A percentile compares a stretch with the other conserved stretches of the same genome.
Conservation (phyloP, 345 rosid genomes). For the Jatropha curcas region DNA sequence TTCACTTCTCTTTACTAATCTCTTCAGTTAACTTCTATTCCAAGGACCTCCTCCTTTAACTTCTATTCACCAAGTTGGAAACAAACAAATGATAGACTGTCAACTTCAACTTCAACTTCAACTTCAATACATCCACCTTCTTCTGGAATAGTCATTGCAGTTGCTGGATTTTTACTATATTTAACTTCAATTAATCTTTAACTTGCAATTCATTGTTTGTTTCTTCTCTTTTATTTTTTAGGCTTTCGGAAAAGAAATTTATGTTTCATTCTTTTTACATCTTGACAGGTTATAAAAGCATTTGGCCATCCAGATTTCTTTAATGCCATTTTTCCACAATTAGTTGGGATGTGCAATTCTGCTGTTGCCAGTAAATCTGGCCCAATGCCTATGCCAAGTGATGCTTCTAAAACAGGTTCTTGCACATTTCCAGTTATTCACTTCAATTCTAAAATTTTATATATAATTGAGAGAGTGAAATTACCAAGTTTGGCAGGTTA, state of each 20-base stretch:
- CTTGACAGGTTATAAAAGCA: conserved; percentile 72
- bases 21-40: background rate
- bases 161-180: conserved; percentile 1
- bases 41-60: background rate
- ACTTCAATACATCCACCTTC: background rate
- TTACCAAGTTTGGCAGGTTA: too few species aligned
- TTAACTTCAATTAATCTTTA: background rate
- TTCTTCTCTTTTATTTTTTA: background rate
- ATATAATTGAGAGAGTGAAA: background rate
- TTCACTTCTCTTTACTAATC: background rate
- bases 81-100: background rate
- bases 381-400: conserved; percentile 43
- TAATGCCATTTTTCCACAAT: conserved; percentile 59
- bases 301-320: conserved; percentile 77
- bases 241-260: background rate
- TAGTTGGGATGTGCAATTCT: conserved; percentile 65
- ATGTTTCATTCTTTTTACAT: conserved; percentile 4
- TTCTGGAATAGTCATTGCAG: background rate
- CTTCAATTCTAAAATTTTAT: conserved; percentile 4
- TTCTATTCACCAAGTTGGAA: background rate
- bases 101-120: background rate
- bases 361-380: conserved; percentile 42
- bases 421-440: conserved; percentile 18
- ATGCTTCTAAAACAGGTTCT: conserved; percentile 63
- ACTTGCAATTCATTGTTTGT: background rate